These are phyloP conservation scores for Amaranthus palmeri DNA, from an alignment of 148 eudicot genomes.

Conservation along the genomic window DNA sequence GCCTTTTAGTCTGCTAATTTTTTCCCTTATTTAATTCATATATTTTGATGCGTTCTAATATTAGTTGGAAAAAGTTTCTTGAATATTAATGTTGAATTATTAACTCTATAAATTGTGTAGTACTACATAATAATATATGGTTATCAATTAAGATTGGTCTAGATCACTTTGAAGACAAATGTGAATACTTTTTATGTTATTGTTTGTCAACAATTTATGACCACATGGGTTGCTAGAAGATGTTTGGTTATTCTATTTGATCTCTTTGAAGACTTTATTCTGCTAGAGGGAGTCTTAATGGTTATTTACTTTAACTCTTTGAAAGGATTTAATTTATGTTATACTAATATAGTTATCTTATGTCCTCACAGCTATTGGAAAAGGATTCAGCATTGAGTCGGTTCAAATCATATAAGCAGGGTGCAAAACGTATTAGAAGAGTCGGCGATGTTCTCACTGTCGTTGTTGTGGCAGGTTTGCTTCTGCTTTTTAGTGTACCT, in stretches of 20 bases:
- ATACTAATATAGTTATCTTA: background rate
- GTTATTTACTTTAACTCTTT: background rate
- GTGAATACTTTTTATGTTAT: background rate
- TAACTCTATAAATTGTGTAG: too few relatives aligned
- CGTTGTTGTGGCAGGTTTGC: slow-evolving; percentile 77
- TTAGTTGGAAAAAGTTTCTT: too few relatives aligned
- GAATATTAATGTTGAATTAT: too few relatives aligned
- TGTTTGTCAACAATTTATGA: background rate
- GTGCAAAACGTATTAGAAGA: slow-evolving; percentile 54
- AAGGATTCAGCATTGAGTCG: slow-evolving; percentile 65
- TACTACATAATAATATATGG: too few relatives aligned
- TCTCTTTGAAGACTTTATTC: background rate
- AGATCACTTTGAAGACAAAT: too few relatives aligned
- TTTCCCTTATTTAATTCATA: too few relatives aligned
- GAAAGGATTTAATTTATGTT: slow-evolving; percentile 10
- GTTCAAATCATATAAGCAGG: slow-evolving; percentile 70
- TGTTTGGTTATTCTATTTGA: background rate
- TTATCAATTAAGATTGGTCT: too few relatives aligned
- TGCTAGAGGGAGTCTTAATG: background rate
- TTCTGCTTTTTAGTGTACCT: slow-evolving; percentile 15
- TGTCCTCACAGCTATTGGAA: slow-evolving; percentile 65
- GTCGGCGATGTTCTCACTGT: slow-evolving; percentile 74
- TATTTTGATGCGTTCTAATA: too few relatives aligned
- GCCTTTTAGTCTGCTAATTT: too few relatives aligned
- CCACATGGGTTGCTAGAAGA: background rate